Evolutionary conservation across 2,329 filamentous ascomycete species (phyloP), one percentile per base, ranked within the genome.

Genomic region (Penicillium sp.): DNA sequence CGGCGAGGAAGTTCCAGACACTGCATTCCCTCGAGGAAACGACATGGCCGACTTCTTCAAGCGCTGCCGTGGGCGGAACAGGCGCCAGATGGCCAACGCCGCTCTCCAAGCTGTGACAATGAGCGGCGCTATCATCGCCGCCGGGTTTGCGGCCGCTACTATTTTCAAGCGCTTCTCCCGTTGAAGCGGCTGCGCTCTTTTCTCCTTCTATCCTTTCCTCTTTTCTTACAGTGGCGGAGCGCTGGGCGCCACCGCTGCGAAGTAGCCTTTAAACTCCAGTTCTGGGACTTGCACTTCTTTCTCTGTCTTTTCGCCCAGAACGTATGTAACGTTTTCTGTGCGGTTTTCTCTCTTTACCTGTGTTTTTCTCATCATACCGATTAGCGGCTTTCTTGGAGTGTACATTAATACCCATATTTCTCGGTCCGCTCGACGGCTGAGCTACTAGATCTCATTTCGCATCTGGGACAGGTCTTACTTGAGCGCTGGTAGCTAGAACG

Each of bases 71-170:
- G 79, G 75, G 52, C 77, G 84, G 50, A 86, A 86, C 74, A 78
- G 82, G 64, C 82, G 81, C 69, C 84, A 86, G 71, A 85, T 85
- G 82, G 78, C 83, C 75, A 85, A 85, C 68, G 81, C 81, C 44
- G 76, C 82, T 54, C 77, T 85, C 70, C 80, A 84, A 64, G 82
- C 80, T 19, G 72, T 83, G 52, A 81, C 83, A 13, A 78, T 84
- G 58, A 81, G 82, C 23, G 79, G 82, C 31, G 77, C 80, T 19
- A 65, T 85, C 13, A 71, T 84, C 63, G 83, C 83, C 3, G 76
- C 77, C 31, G 78, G 78, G n/a, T 68, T 79, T 23, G 76, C 73
- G 30, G 78, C 76, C 7, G 75, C 74, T 29, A 74, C 79, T 66
- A 73, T 71, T 41, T 79, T 76, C 68, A 79, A 78, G 69, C 74